Evolutionary conservation across 139 green algal species (phyloP), one percentile per base, ranked within the genome.

Genomic region (Closterium sp.): DNA sequence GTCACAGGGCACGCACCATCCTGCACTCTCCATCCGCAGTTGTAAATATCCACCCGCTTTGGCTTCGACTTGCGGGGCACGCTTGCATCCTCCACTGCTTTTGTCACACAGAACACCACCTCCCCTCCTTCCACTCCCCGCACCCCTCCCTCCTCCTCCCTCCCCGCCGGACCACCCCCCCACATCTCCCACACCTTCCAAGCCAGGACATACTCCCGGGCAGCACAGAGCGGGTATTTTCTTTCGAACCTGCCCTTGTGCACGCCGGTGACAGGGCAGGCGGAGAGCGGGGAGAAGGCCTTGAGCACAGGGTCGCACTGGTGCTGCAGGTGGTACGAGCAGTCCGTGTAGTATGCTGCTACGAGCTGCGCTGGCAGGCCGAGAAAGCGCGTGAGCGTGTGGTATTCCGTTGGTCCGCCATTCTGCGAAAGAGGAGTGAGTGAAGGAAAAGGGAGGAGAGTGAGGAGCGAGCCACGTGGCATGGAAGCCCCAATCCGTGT

Each of bases 161-260:
- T 27, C 6, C 50, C 50, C 24, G 45, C 45, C 45, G 10, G 10
- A 73, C 50, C 1, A 1, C 17, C 50, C 50, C 50, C 50, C 50
- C 50, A 73, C 50, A 73, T 73, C 50, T 87, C 70, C 91, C 91
- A 94, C n/a, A 94, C 28, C 13, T 31, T 29, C 62, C 88, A 94
- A 1, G 89, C 89, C 2, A 94, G 70, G 3, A 94, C 91, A 30
- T 93, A 94, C 13, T 94, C 91, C 70, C 31, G 31, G 38, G 30
- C n/a, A 24, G 79, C 86, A 27, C 91, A 93, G 22, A 94, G 91
- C 85, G 91, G 91, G 31, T 91, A 93, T 62, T 94, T 94, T 38
- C 94, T 93, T 32, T 91, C 89, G 5, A 93, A 93, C 17, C 31
- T 32, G 17, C 91, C 91, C 22, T 94, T 31, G 90, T 94, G 90